Base-by-base conservation (phyloP, 2,329 filamentous ascomycete species). In the Fusarium albidum region DNA sequence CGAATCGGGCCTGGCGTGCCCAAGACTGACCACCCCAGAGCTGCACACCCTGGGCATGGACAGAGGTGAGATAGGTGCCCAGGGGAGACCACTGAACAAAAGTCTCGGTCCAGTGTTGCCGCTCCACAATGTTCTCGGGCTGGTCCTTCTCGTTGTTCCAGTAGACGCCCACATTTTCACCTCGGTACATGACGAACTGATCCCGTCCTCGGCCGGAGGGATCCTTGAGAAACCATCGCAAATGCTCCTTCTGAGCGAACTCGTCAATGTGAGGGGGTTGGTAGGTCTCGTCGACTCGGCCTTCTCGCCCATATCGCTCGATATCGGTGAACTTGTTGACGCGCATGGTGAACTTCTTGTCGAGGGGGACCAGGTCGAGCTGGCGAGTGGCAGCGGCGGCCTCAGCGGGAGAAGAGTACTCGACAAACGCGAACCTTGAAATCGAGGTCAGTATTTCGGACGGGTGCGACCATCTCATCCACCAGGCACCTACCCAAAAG, bases 281-380 rank as follows among this genome's bases (percentile, higher is more conserved):
- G 78, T 97, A 99, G 66, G 93, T 88, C 70, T 99, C 95, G 64
- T 96, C 90, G 68, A 99, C 85, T 64, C 92, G 88, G 65, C 95
- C 95, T 79, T 98, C 95, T 59, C 92, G 87, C 60, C 95, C 95
- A 74, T 91, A 99, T 65, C 95, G 90, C 74, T 99, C 95, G 70
- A 99, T 93, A 73, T 99, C 95, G 68, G 93, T 97, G 68, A 99
- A 84, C 79, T 99, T 99, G 86, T 99, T 99, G 68, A 99, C 93
- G 61, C 89, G 85, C 67, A 99, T 86, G 45, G 86, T 96, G 82
- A 99, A 93, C 79, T 89, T 97, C 85, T 96, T 98, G 80, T 99
- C 95, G 69, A 99, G 89, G 37, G 94, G 85, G 6, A 90, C 87
- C 68, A 86, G 85, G 75, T 99, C 88, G 54, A 99, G 88, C 69